Percentiles rank a stretch among this genome's conserved stretches.
phyloP scores from a whole-genome alignment of 139 green algal species.

The Chlamydomonas sp. region DNA sequence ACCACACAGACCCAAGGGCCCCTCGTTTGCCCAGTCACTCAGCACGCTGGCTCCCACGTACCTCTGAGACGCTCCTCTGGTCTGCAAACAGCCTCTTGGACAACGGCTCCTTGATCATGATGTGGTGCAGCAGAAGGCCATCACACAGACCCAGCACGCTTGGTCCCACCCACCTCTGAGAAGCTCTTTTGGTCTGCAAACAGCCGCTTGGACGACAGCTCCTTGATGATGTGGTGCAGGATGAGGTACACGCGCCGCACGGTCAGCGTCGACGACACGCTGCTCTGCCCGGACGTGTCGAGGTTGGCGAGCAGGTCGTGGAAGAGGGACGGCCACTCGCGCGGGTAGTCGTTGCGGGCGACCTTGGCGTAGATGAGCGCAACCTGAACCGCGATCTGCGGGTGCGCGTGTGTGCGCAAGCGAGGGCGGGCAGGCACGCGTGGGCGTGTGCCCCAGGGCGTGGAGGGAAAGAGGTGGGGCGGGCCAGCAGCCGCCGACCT shows the following conservation, averaged over 20 bases:
- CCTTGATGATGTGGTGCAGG: conserved; percentile 92
- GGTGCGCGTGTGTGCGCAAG: too few species aligned
- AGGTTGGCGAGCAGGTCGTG: conserved; percentile 48
- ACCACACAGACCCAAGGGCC: too few species aligned
- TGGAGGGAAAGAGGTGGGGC: background rate
- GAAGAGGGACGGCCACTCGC: conserved; percentile 77
- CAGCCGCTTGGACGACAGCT: conserved; percentile 86
- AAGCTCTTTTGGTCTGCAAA: conserved; percentile 78
- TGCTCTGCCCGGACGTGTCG: background rate
- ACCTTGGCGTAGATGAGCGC: conserved; percentile 81
- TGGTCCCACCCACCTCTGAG: conserved; percentile 64
- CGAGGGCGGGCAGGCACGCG: background rate
- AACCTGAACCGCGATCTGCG: conserved; percentile 76
- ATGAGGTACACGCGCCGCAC: conserved; percentile 67
- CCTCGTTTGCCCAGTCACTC: too few species aligned
- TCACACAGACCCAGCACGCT: too few species aligned
- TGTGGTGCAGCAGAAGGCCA: too few species aligned
- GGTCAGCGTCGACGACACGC: background rate
- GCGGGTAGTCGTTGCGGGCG: conserved; percentile 79
- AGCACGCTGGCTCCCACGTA: too few species aligned
- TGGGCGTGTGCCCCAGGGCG: background rate
- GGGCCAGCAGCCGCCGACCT: background rate
- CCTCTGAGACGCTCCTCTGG: too few species aligned
- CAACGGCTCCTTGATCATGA: too few species aligned
- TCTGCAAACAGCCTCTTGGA: too few species aligned